These are phyloP conservation scores for Aspergillus felis DNA, from an alignment of 2,329 filamentous ascomycete species.

Conservation along the genomic window DNA sequence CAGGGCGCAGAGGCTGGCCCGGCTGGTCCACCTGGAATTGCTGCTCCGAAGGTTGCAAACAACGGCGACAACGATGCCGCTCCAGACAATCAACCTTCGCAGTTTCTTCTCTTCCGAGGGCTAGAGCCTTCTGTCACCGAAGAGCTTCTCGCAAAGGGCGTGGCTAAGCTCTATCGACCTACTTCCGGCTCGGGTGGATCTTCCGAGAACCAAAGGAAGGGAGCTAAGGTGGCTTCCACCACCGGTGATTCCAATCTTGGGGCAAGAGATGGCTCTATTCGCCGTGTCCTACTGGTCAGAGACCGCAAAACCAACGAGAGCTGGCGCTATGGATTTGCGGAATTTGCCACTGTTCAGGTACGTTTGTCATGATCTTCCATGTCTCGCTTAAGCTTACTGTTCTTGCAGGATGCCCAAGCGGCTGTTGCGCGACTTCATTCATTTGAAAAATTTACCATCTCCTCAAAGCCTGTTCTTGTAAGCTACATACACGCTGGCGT, in stretches of 20 bases:
- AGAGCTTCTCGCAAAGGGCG: constrained; percentile 66
- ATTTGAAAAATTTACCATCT: constrained; percentile 72
- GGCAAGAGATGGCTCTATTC: constrained; percentile 68
- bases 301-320: constrained; percentile 68
- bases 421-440: constrained; percentile 69
- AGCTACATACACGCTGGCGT: constrained; percentile 81
- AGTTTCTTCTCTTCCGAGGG: constrained; percentile 71
- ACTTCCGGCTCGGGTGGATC: constrained; percentile 32
- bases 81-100: constrained; percentile 59
- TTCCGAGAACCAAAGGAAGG: constrained; percentile 41
- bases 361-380: not conserved
- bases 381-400: constrained; percentile 3
- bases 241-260: constrained; percentile 61
- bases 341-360: constrained; percentile 69
- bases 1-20: constrained; percentile 20
- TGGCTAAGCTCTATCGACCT: constrained; percentile 68
- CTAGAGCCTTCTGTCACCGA: constrained; percentile 68
- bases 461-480: constrained; percentile 65
- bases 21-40: constrained; percentile 33
- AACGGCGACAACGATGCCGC: constrained; percentile 54
- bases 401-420: constrained; percentile 60
- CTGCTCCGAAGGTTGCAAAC: constrained; percentile 44
- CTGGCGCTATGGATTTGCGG: constrained; percentile 78
- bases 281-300: constrained; percentile 72
- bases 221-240: constrained; percentile 52